These are phyloP conservation scores for Porodaedalea pini DNA, from an alignment of 1,284 basidiomycete species.

Conservation along the genomic window DNA sequence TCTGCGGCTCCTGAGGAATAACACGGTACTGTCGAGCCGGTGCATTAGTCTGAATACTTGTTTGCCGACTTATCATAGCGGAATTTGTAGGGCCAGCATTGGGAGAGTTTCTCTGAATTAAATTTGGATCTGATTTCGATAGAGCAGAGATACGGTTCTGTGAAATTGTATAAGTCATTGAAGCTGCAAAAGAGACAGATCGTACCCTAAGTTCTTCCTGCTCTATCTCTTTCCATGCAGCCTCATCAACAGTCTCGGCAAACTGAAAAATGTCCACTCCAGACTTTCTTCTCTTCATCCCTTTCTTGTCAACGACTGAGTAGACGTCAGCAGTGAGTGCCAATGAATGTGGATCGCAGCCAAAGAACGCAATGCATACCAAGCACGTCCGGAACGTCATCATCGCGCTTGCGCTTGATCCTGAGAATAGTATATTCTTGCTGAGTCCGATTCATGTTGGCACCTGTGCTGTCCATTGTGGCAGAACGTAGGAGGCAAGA, in stretches of 20 bases:
- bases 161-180: not conserved
- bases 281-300: conserved; percentile 36
- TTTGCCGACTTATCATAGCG: not conserved
- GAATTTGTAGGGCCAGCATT: not conserved
- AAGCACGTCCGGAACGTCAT: conserved; percentile 74
- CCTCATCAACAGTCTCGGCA: conserved; percentile 69
- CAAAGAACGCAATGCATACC: conserved; percentile 39
- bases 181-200: not conserved
- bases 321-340: conserved; percentile 1
- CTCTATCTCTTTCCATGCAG: conserved; percentile 59
- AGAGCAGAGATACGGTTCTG: conserved; percentile 45
- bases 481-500: not conserved
- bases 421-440: conserved; percentile 59
- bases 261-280: conserved; percentile 69
- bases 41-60: conserved; percentile 4
- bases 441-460: not conserved
- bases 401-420: conserved; percentile 74
- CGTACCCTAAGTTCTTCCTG: conserved; percentile 59
- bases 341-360: conserved; percentile 13
- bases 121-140: conserved; percentile 20
- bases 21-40: conserved; percentile 19
- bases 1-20: conserved; percentile 18
- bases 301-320: conserved; percentile 66
- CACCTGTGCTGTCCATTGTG: not conserved
- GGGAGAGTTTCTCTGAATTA: too few species aligned